A percentile compares a stretch with the other conserved stretches of the same genome.
These are phyloP conservation scores for Amanita exitialis DNA, from an alignment of 768 basidiomycete species.

Conservation along the genomic window DNA sequence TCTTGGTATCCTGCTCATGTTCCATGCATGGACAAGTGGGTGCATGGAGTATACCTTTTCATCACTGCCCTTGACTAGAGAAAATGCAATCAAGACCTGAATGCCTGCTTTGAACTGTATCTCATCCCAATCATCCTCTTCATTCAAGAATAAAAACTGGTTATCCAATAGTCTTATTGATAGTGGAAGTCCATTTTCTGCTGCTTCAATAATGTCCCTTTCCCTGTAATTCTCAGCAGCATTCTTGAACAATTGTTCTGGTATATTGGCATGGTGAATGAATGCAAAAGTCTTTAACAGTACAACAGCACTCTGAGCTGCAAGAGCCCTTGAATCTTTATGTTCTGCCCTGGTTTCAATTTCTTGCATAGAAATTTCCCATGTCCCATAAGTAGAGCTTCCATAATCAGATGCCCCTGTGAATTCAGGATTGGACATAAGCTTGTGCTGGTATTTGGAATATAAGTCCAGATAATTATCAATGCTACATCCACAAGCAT, in stretches of 20 bases:
- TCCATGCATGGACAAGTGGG: not conserved
- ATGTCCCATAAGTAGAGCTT: not conserved
- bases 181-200: not conserved
- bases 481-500: not conserved
- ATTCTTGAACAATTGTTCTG: not conserved
- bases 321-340: not conserved
- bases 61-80: not conserved
- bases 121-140: not conserved
- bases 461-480: not conserved
- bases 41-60: not conserved
- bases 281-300: not conserved
- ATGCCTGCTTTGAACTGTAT: not conserved
- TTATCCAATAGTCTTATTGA: not conserved
- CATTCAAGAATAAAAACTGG: not conserved
- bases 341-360: not conserved
- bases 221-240: not conserved
- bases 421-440: not conserved
- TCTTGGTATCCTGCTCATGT: not conserved
- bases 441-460: too few species aligned
- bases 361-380: not conserved
- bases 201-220: not conserved
- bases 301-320: not conserved
- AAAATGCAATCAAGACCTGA: not conserved
- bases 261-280: not conserved
- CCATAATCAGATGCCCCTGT: not conserved